These are phyloP conservation scores for Syncephalastrum racemosum DNA, from an alignment of 371 early-diverging fungal genomes.

Conservation along the genomic window DNA sequence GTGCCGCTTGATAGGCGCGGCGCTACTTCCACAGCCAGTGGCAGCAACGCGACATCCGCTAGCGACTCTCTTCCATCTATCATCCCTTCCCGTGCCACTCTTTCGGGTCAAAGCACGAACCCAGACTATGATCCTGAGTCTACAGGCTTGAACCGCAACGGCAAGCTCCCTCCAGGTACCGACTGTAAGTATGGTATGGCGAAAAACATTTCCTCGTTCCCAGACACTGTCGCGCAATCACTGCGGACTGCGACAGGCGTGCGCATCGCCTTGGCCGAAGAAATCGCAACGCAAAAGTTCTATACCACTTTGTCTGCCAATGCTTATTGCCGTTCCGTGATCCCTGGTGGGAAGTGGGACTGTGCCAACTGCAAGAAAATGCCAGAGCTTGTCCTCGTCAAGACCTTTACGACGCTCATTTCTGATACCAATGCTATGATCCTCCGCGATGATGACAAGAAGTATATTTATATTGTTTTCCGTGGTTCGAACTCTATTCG, in stretches of 20 bases:
- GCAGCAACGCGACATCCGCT: too few relatives aligned
- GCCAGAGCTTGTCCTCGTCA: conserved; percentile 10
- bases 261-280: conserved; percentile 6
- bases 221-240: background rate
- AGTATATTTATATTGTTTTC: conserved; percentile 23
- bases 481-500: conserved; percentile 24
- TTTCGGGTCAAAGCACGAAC: background rate
- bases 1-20: too few relatives aligned
- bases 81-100: too few relatives aligned
- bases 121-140: conserved; percentile 10
- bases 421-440: conserved; percentile 20
- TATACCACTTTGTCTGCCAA: conserved; percentile 17
- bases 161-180: conserved; percentile 10
- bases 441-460: conserved; percentile 15
- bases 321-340: conserved; percentile 18
- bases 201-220: conserved; percentile 10
- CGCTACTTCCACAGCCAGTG: too few relatives aligned
- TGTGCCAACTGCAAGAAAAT: conserved; percentile 15
- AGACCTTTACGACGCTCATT: conserved; percentile 16
- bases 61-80: too few relatives aligned
- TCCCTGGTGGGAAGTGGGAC: conserved; percentile 14
- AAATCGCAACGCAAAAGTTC: conserved; percentile 6
- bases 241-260: background rate
- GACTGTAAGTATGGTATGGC: conserved; percentile 14
- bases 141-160: conserved; percentile 9